phyloP scores from a whole-genome alignment of 1,139 yeast genomes.

The Blastobotrys illinoisensis region DNA sequence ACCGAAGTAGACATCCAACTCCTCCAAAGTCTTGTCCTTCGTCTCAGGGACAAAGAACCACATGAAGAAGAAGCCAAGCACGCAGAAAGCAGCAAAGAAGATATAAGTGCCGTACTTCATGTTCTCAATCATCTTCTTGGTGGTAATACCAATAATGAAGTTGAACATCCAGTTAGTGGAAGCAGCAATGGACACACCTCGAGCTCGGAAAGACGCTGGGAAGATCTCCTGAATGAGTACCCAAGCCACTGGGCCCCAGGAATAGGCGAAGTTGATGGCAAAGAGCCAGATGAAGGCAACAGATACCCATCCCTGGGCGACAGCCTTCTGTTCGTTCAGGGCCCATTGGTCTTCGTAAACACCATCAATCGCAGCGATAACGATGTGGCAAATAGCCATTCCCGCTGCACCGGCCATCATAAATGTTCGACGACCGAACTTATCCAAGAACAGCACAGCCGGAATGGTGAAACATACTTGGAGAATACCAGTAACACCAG shows the following conservation, averaged over 20 bases:
- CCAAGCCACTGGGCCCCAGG: constrained; percentile 83
- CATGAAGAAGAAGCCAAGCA: constrained; percentile 11
- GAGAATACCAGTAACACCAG: constrained; percentile 32
- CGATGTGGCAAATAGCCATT: constrained; percentile 37
- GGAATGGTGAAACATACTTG: constrained; percentile 29
- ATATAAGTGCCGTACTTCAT: constrained; percentile 44
- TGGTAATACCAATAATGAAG: constrained; percentile 51
- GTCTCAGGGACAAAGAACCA: constrained; percentile 15
- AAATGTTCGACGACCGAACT: constrained; percentile 49
- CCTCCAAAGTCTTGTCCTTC: constrained; percentile 24
- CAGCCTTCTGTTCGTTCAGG: constrained; percentile 20
- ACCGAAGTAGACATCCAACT: constrained; percentile 34
- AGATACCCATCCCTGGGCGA: constrained; percentile 50
- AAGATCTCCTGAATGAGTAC: constrained; percentile 69
- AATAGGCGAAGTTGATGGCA: constrained; percentile 66
- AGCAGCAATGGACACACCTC: constrained; percentile 60
- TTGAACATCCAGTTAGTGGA: constrained; percentile 80
- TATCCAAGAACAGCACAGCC: constrained; percentile 48
- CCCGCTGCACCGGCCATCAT: constrained; percentile 48
- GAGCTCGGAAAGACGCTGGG: constrained; percentile 67
- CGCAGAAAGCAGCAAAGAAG: constrained; percentile 36
- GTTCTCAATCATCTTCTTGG: constrained; percentile 34
- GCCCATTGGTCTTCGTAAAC: constrained; percentile 24
- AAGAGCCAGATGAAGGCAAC: constrained; percentile 66
- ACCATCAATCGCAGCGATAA: constrained; percentile 30